A percentile compares a stretch with the other conserved stretches of the same genome.
phyloP scores from a whole-genome alignment of 169 alveolate species.

The Babesia caballi region DNA sequence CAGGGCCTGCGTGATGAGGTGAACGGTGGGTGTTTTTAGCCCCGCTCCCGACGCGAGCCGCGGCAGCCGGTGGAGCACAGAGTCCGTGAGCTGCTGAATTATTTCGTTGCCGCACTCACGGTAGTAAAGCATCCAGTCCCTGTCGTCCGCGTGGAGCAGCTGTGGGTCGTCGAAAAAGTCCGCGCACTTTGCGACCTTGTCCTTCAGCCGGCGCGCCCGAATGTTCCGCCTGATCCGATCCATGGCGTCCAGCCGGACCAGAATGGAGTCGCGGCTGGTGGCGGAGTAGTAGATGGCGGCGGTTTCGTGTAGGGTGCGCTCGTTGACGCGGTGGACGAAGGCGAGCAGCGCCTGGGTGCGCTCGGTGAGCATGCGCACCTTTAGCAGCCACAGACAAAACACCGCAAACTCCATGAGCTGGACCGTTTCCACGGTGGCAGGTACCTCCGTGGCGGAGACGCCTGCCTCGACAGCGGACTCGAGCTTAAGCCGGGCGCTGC shows the following conservation, averaged over 20 bases:
- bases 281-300: neutral
- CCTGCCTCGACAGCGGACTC: neutral
- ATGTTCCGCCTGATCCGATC: slow-evolving; percentile 1
- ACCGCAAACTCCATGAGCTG: slow-evolving; percentile 10
- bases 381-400: slow-evolving; percentile 19
- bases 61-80: neutral
- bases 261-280: neutral
- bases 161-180: slow-evolving; percentile 15
- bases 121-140: slow-evolving; percentile 13
- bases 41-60: neutral
- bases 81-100: slow-evolving; percentile 1
- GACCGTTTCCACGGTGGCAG: slow-evolving; percentile 1
- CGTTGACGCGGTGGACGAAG: slow-evolving; percentile 5
- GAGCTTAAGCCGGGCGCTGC: neutral
- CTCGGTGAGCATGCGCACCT: neutral
- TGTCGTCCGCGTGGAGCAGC: neutral
- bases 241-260: neutral
- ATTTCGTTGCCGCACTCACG: neutral
- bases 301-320: neutral
- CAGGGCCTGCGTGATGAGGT: neutral
- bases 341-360: neutral
- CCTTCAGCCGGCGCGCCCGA: neutral
- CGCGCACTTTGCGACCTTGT: neutral
- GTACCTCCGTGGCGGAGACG: neutral
- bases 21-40: neutral